Conservation (phyloP, 108 stramenopile genomes). For the Nitzschia palea region DNA sequence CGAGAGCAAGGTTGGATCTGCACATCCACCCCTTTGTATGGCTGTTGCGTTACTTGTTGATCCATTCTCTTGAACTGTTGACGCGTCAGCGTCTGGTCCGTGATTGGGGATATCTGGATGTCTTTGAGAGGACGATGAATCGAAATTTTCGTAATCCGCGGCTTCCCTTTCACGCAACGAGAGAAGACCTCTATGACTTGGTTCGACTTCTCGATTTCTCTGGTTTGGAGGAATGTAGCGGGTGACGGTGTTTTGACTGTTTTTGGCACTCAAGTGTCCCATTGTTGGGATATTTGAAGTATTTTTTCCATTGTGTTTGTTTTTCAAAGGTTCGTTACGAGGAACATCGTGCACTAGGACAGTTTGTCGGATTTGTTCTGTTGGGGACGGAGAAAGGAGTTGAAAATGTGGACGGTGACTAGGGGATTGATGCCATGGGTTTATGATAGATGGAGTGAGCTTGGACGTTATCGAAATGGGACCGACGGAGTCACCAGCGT, state of each 20-base stretch:
- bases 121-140: too few species aligned
- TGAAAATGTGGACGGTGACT: background rate
- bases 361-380: background rate
- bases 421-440: background rate
- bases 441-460: background rate
- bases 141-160: background rate
- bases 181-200: background rate
- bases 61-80: too few species aligned
- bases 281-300: background rate
- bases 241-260: background rate
- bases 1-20: slow-evolving; percentile 57
- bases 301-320: background rate
- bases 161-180: background rate
- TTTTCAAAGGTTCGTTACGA: background rate
- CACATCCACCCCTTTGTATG: slow-evolving; percentile 73
- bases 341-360: background rate
- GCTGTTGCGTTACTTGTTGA: too few species aligned
- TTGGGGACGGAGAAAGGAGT: background rate
- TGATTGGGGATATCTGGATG: too few species aligned
- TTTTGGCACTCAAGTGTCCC: too few species aligned
- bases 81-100: too few species aligned
- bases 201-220: background rate
- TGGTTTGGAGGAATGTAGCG: background rate
- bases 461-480: background rate
- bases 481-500: background rate